Evolutionary conservation across 495 filamentous ascomycete genomes (phyloP), one percentile per base, ranked within the genome.

Genomic region (Aspergillus saccharolyticus): DNA sequence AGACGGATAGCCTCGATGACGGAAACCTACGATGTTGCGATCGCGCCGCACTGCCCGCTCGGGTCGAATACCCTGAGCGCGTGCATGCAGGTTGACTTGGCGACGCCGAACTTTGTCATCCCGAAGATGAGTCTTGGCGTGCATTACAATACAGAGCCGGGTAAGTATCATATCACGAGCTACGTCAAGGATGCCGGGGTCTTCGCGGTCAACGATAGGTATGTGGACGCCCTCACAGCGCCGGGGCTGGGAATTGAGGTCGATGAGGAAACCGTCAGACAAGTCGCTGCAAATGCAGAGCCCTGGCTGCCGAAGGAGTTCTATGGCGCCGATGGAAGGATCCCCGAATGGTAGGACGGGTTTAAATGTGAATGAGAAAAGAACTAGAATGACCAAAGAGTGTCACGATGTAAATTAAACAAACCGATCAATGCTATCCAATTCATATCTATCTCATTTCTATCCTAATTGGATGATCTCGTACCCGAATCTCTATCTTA

Each of bases 61-160:
- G 89, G 89, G 0, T 88, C 89, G 0, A 87, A 91, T 59, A 85
- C 88, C 0, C 69, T 92, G 43, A 88, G 88, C 2, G 89, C 89
- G 12, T 85, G 81, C 60, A 76, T 90, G 61, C 87, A 90, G 64
- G 78, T 90, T 22, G 85, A 81, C 33, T 73, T 85, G 33, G 68
- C 74, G 12, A 83, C 76, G 28, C 74, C 86, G 1, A 91, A 92
- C 64, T 89, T 89, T 66, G 83, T 78, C 30, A 91, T 92, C 50
- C 89, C 90, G 69, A 88, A 92, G 75, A 91, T 91, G 88, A 83
- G 82, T 53, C 61, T 89, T 49, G 88, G 87, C 0, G 91, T 92
- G 52, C 89, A 92, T 70, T 91, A 91, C 66, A 91, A 90, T 61
- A 73, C 73, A 17, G 83, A 79, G 42, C 60, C 67, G 16, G 84